Evolutionary conservation across 768 basidiomycete species (phyloP).

Genomic region (Macrolepiota fuliginosa): DNA sequence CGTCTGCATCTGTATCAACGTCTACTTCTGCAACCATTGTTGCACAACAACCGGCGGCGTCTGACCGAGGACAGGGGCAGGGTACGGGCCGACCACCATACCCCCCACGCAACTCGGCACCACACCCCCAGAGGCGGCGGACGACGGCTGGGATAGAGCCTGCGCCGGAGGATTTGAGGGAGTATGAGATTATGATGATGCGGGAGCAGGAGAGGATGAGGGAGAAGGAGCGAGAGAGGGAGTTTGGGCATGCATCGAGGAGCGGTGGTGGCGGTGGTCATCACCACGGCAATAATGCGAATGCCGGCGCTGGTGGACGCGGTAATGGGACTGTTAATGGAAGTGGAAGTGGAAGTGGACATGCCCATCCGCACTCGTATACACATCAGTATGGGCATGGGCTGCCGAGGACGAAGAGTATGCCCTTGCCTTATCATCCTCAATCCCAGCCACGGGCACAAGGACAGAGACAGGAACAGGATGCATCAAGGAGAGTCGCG

Average conservation of each 20-base stretch:
- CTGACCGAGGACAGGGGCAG: no score
- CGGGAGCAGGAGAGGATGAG: slow-evolving; percentile 12
- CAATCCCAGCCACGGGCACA: background rate
- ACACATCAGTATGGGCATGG: slow-evolving; percentile 17
- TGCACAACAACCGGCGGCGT: no score
- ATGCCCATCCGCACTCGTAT: slow-evolving; percentile 8
- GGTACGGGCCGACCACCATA: no score
- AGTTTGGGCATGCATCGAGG: slow-evolving; percentile 10
- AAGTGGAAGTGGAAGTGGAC: background rate
- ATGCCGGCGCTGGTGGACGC: no score
- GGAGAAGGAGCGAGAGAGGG: slow-evolving; percentile 19
- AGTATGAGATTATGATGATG: slow-evolving; percentile 9
- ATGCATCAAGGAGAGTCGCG: background rate
- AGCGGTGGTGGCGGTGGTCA: background rate
- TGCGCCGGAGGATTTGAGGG: slow-evolving; percentile 8
- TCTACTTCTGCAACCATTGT: no score
- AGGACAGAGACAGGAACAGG: background rate
- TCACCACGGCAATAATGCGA: no score
- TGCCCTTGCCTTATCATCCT: slow-evolving; percentile 31
- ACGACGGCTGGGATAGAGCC: slow-evolving; percentile 8
- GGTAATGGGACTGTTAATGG: background rate
- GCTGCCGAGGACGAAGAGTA: slow-evolving; percentile 49
- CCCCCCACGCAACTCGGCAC: background rate
- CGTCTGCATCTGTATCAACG: background rate
- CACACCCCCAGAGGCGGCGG: slow-evolving; percentile 1